Base-by-base conservation (phyloP, 371 early-diverging fungal genomes). In the Zopfochytrium polystomum region DNA sequence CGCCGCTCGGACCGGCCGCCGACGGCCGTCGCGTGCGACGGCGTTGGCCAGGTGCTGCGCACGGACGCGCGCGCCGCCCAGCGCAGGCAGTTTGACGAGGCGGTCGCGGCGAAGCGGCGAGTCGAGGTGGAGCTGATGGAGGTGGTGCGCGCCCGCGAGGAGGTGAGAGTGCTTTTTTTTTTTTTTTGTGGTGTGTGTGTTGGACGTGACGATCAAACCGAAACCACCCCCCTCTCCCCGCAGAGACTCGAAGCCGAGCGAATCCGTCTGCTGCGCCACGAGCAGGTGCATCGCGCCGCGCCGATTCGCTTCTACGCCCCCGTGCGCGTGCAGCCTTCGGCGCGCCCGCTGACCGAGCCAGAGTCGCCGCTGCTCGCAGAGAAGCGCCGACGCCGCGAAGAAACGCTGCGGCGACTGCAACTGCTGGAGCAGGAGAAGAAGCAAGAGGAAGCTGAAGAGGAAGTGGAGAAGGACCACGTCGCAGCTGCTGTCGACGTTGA, bases 21-120 rank as follows among this genome's bases (percentile, higher is more conserved):
- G 43, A 86, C 86, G 18, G 66, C 73, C 43, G 63, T 66, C 27
- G 77, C 77, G 46, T 70, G 76, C 29, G 65, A 82, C n/a, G n/a
- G n/a, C n/a, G n/a, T n/a, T n/a, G n/a, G n/a, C n/a, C n/a, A n/a
- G 7, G 33, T 73, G 33, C 63, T 84, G 33, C 68, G 72, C 29
- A 77, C 82, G 0, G 80, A 80, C 52, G 52, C 76, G 56, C 67
- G 86, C 44, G 76, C 75, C 47, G 80, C 81, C 57, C 81, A 82
- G 64, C 59, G 86, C n/a, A 65, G 68, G 34, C 73, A 61, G 35
- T 86, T 74, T 63, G 85, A 86, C 26, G 83, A 83, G 45, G 66
- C 70, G 49, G 58, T 64, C 27, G 53, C 62, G 47, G 60, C 66
- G 42, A 68, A 72, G 60, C 77, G 81, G 57, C 61, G 66, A 26